Evolutionary conservation across 2,329 filamentous ascomycete genomes (phyloP).

Genomic region (Celoporthe dispersa): DNA sequence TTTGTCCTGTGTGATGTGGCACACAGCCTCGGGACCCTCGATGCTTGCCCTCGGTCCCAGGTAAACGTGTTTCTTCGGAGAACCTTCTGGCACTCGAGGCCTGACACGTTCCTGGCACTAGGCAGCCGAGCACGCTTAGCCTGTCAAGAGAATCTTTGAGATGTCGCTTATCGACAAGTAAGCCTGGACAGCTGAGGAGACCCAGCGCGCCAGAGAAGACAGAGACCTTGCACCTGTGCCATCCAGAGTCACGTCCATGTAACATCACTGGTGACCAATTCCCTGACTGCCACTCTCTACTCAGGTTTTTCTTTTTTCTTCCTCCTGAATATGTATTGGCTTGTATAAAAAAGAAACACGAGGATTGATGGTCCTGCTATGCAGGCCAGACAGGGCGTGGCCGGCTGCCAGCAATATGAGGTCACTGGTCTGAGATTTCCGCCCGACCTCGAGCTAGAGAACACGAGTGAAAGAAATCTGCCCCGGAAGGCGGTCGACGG

Average conservation of each 20-base stretch:
- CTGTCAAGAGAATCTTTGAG: background rate
- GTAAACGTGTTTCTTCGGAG: background rate
- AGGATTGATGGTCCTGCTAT: background rate
- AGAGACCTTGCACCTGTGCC: background rate
- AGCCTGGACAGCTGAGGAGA: background rate
- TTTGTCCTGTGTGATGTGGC: background rate
- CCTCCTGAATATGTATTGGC: background rate
- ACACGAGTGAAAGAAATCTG: constrained; percentile 2
- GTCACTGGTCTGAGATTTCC: background rate
- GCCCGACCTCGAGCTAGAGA: background rate
- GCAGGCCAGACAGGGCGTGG: background rate
- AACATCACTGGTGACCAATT: constrained; percentile 2
- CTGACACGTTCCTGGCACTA: background rate
- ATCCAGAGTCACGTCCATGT: background rate
- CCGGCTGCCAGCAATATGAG: background rate
- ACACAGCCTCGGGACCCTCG: background rate
- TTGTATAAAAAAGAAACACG: background rate
- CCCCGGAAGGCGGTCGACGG: background rate
- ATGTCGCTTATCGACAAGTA: background rate
- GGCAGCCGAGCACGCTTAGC: background rate
- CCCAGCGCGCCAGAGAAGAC: background rate
- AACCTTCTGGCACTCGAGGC: background rate
- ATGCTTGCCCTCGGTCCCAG: background rate
- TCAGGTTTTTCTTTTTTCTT: background rate
- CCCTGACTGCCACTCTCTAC: background rate